These are phyloP conservation scores for Ascoidea tarda DNA, from an alignment of 805 yeast species.

Conservation along the genomic window DNA sequence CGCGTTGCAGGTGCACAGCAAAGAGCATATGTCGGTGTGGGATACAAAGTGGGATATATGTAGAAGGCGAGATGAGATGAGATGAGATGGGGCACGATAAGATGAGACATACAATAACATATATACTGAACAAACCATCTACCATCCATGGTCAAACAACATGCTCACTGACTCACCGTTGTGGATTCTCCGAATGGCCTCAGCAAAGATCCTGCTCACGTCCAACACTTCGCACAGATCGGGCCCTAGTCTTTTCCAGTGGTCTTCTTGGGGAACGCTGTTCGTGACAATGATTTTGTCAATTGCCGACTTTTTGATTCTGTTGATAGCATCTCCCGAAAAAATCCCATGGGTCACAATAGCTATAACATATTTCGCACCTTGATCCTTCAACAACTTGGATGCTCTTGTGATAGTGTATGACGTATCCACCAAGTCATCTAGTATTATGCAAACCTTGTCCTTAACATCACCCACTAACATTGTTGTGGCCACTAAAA, in stretches of 20 bases:
- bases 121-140: not conserved
- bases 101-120: too few species aligned
- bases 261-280: slow-evolving; percentile 72
- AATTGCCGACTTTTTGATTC: slow-evolving; percentile 53
- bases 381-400: slow-evolving; percentile 79
- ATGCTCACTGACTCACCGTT: slow-evolving; percentile 94
- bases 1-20: too few species aligned
- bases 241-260: slow-evolving; percentile 30
- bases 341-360: slow-evolving; percentile 87
- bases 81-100: too few species aligned
- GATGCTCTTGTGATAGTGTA: slow-evolving; percentile 90
- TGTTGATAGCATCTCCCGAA: slow-evolving; percentile 76
- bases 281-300: slow-evolving; percentile 84
- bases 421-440: slow-evolving; percentile 90
- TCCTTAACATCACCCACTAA: slow-evolving; percentile 89
- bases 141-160: slow-evolving; percentile 66
- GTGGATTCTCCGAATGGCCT: slow-evolving; percentile 89
- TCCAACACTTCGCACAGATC: slow-evolving; percentile 69
- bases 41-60: too few species aligned
- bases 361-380: slow-evolving; percentile 78
- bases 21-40: too few species aligned
- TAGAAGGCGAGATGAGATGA: too few species aligned
- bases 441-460: slow-evolving; percentile 79
- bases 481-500: slow-evolving; percentile 70
- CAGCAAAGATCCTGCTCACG: slow-evolving; percentile 80